phyloP scores from a whole-genome alignment of 2,329 filamentous ascomycete species.

The Verticillium nonalfalfae region DNA sequence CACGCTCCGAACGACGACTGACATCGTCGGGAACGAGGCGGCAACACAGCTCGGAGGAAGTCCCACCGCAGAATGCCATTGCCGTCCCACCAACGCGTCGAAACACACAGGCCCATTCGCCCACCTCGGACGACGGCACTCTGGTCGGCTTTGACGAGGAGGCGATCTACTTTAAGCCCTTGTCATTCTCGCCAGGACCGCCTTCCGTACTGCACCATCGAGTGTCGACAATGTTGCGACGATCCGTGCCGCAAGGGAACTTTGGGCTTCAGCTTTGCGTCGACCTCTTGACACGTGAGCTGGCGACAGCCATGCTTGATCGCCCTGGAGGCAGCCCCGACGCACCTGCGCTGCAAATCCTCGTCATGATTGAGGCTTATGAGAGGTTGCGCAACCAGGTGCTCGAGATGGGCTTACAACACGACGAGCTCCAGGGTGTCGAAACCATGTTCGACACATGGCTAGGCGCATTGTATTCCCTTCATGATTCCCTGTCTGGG shows the following conservation, averaged over 20 bases:
- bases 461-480: slow-evolving; percentile 39
- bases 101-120: slow-evolving; percentile 18
- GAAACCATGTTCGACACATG: slow-evolving; percentile 43
- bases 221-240: slow-evolving; percentile 3
- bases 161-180: slow-evolving; percentile 38
- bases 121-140: slow-evolving; percentile 37
- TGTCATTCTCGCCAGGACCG: slow-evolving; percentile 29
- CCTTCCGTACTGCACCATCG: slow-evolving; percentile 19
- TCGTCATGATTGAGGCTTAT: slow-evolving; percentile 54
- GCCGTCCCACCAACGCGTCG: neutral
- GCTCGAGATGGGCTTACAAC: slow-evolving; percentile 18
- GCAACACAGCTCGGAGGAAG: slow-evolving; percentile 9
- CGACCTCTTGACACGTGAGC: slow-evolving; percentile 42
- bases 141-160: slow-evolving; percentile 41
- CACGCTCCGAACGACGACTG: slow-evolving; percentile 2
- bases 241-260: slow-evolving; percentile 17
- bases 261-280: slow-evolving; percentile 43
- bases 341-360: slow-evolving; percentile 41
- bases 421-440: slow-evolving; percentile 21
- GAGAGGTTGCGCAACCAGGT: slow-evolving; percentile 44
- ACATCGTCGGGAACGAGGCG: slow-evolving; percentile 5
- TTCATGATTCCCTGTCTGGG: slow-evolving; percentile 34
- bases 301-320: slow-evolving; percentile 33
- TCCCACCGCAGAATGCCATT: neutral
- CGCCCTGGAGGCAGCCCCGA: slow-evolving; percentile 19